phyloP scores from a whole-genome alignment of 495 filamentous ascomycete genomes.

The Penicillium coffeae region DNA sequence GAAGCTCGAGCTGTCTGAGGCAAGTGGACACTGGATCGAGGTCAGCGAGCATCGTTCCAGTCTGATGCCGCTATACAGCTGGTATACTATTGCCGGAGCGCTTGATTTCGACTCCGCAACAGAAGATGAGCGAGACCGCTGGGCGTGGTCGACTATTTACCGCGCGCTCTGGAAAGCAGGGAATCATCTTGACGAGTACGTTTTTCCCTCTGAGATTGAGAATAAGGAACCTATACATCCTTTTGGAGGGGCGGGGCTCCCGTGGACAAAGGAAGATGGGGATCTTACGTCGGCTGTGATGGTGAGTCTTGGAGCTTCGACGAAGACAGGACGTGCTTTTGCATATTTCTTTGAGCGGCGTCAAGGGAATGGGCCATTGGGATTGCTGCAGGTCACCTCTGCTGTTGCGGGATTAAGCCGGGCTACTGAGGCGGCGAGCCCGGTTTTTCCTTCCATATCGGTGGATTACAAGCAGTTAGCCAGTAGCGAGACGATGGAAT shows the following conservation, averaged over 20 bases:
- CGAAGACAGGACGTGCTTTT: slow-evolving; percentile 47
- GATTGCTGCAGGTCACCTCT: slow-evolving; percentile 27
- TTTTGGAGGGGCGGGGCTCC: slow-evolving; percentile 14
- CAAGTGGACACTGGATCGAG: slow-evolving; percentile 35
- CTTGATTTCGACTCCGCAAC: slow-evolving; percentile 5
- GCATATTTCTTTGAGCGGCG: slow-evolving; percentile 26
- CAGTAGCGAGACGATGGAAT: slow-evolving; percentile 8
- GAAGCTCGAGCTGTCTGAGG: slow-evolving; percentile 13
- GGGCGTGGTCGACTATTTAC: slow-evolving; percentile 41
- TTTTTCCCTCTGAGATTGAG: slow-evolving; percentile 32
- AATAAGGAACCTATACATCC: slow-evolving; percentile 32
- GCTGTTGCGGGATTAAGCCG: slow-evolving; percentile 17
- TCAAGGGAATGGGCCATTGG: slow-evolving; percentile 14
- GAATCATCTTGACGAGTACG: slow-evolving; percentile 45
- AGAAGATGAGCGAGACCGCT: slow-evolving; percentile 9
- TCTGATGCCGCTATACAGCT: slow-evolving; percentile 52
- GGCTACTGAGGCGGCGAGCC: slow-evolving; percentile 21
- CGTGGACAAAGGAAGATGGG: slow-evolving; percentile 43
- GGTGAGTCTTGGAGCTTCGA: slow-evolving; percentile 42
- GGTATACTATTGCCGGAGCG: slow-evolving; percentile 27
- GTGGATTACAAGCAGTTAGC: slow-evolving; percentile 21
- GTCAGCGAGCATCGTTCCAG: slow-evolving; percentile 39
- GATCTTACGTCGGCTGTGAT: slow-evolving; percentile 39
- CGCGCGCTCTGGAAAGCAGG: slow-evolving; percentile 41
- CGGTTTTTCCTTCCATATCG: slow-evolving; percentile 13